phyloP scores from a whole-genome alignment of 2,329 filamentous ascomycete species.

The Colletotrichum orbiculare region DNA sequence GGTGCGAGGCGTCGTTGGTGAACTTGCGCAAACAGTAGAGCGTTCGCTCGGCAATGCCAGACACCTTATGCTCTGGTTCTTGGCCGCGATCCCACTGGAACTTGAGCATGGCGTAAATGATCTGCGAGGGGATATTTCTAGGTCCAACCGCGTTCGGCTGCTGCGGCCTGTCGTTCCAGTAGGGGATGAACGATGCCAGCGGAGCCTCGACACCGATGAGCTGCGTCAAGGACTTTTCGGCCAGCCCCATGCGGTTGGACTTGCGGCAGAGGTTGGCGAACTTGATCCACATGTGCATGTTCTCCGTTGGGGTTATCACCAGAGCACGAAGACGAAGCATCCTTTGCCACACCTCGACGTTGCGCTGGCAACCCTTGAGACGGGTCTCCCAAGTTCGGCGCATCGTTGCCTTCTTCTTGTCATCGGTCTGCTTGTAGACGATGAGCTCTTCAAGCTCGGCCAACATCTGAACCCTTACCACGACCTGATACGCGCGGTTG shows the following conservation, averaged over 20 bases:
- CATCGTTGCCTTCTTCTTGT: conserved; percentile 90
- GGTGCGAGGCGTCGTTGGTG: conserved; percentile 67
- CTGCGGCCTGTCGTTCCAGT: conserved; percentile 60
- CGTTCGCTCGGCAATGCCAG: conserved; percentile 63
- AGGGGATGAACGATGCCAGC: conserved; percentile 70
- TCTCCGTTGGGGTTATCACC: conserved; percentile 91
- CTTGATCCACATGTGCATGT: conserved; percentile 99
- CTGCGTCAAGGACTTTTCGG: conserved; percentile 93
- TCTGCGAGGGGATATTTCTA: conserved; percentile 74
- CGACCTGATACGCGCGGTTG: conserved; percentile 96
- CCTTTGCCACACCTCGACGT: conserved; percentile 97
- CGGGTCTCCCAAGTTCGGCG: conserved; percentile 95
- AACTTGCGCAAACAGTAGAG: conserved; percentile 70
- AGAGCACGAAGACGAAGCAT: conserved; percentile 96
- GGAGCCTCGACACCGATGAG: conserved; percentile 80
- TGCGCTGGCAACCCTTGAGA: conserved; percentile 93
- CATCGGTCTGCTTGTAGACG: conserved; percentile 93
- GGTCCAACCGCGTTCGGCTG: conserved; percentile 46
- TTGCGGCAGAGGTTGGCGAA: conserved; percentile 98
- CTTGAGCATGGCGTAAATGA: conserved; percentile 97
- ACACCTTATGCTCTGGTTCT: conserved; percentile 56
- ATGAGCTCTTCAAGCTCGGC: conserved; percentile 99
- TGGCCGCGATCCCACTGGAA: conserved; percentile 93
- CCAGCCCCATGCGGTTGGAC: conserved; percentile 91
- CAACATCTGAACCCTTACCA: conserved; percentile 98